Evolutionary conservation across 495 filamentous ascomycete species (phyloP), one percentile per base, ranked within the genome.

Genomic region (Elasticomyces elasticus): DNA sequence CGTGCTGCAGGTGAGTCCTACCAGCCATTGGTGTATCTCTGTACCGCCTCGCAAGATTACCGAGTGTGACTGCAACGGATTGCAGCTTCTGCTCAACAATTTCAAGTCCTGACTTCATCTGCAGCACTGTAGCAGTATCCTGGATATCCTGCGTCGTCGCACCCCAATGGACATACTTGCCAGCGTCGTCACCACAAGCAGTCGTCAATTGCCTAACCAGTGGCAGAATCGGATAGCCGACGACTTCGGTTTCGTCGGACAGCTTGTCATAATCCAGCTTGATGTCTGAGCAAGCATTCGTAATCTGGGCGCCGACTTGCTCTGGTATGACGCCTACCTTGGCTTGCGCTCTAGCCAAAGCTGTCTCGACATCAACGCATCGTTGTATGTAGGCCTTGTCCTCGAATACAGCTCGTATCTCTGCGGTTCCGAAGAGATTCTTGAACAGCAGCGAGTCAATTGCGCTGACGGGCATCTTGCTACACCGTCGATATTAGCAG

Each of bases 81-180:
- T 61, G 49, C 17, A 78, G 64, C 10, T 68, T 57, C 25, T 58
- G 33, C 33, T 72, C 67, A 6, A 77, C 66, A n/a, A 76, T 65
- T 5, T 62, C 65, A 15, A 78, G 61, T 0, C 74, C 74, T 12
- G 64, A 55, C 57, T 70, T 69, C 62, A 78, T 75, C 55, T 78
- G 75, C 19, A 78, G 59, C 9, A 77, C 64, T 20, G 65, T 69
- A 1, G 73, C 74, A 6, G 70, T 66, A 51, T 78, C 75, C 72
- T 75, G 76, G 41, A 78, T 76, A 58, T 78, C 74, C 53, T 78
- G 75, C n/a, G 75, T 78, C 12, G 75, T 77, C 2, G 75, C 75
- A 45, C 75, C 75, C 75, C 75, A 78, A 61, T 78, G 75, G 10
- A 77, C 69, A 54, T 76, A 78, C 57, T 71, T 72, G 22, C 69